Percentiles rank a stretch among this genome's conserved stretches.
Evolutionary conservation across 768 basidiomycete genomes (phyloP).

Genomic region (Dioszegia aurantiaca): DNA sequence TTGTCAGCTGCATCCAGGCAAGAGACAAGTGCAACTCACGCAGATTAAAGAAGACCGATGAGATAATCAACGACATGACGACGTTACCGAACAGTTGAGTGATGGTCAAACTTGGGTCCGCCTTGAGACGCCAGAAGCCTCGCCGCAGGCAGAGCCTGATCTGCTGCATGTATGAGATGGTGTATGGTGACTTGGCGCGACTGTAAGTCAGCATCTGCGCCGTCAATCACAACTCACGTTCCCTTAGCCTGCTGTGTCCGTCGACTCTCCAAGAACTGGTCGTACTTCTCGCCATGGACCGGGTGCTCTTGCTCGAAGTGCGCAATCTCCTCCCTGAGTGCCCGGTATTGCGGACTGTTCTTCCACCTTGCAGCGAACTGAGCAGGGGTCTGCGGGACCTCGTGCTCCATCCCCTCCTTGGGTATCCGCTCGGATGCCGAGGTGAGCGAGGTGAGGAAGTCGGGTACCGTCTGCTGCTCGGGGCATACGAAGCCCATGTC

Average conservation of each 20-base stretch:
- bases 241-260: constrained; percentile 71
- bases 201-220: constrained; percentile 62
- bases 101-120: constrained; percentile 53
- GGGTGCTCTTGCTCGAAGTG: constrained; percentile 57
- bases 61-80: constrained; percentile 45
- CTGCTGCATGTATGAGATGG: constrained; percentile 57
- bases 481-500: constrained; percentile 57
- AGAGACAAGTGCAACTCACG: constrained; percentile 18
- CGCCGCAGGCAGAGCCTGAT: constrained; percentile 56
- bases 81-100: constrained; percentile 50
- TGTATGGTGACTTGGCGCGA: constrained; percentile 54
- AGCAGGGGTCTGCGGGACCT: constrained; percentile 66
- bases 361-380: constrained; percentile 59
- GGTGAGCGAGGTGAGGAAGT: constrained; percentile 59
- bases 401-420: constrained; percentile 60
- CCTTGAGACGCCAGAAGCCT: constrained; percentile 56
- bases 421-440: constrained; percentile 82
- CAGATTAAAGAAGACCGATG: constrained; percentile 50
- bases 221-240: constrained; percentile 68
- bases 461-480: constrained; percentile 57
- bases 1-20: background rate
- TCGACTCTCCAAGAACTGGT: constrained; percentile 68
- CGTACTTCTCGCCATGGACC: constrained; percentile 55
- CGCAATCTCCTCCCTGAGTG: constrained; percentile 58
- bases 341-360: constrained; percentile 60